Percentiles rank a stretch among this genome's conserved stretches.
phyloP scores from a whole-genome alignment of 2,329 filamentous ascomycete species.

The Fusarium austroafricanum region DNA sequence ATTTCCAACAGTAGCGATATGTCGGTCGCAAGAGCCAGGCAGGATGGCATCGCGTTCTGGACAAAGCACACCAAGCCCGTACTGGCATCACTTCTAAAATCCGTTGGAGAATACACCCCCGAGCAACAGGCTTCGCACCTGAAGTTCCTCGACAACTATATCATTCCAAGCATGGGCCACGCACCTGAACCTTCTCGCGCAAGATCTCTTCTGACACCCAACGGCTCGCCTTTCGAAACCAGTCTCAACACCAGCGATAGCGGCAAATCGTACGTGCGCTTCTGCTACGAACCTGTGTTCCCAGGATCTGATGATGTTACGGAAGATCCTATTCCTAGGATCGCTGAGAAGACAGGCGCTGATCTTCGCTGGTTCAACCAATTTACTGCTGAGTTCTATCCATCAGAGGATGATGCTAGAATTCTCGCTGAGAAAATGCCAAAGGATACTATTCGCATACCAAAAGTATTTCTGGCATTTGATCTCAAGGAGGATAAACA shows the following conservation, averaged over 20 bases:
- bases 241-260: constrained; percentile 19
- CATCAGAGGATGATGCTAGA: constrained; percentile 26
- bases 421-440: constrained; percentile 27
- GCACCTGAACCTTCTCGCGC: constrained; percentile 4
- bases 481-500: constrained; percentile 40
- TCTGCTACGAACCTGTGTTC: constrained; percentile 28
- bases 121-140: constrained; percentile 20
- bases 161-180: constrained; percentile 16
- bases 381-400: constrained; percentile 37
- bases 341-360: constrained; percentile 2
- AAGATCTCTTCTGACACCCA: constrained; percentile 17
- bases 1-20: background rate
- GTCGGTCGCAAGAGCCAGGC: background rate
- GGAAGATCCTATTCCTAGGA: constrained; percentile 3
- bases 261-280: constrained; percentile 23
- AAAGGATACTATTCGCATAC: constrained; percentile 32
- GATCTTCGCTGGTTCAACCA: constrained; percentile 41
- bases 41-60: constrained; percentile 21
- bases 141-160: constrained; percentile 11
- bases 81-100: constrained; percentile 11
- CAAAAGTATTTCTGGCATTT: constrained; percentile 43
- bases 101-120: constrained; percentile 10
- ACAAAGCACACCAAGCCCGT: constrained; percentile 17
- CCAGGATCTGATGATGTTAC: constrained; percentile 22
- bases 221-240: constrained; percentile 27